A percentile compares a stretch with the other conserved stretches of the same genome.
Evolutionary conservation across 768 basidiomycete genomes (phyloP).

Genomic region (Brasilioporus rufonigricans): DNA sequence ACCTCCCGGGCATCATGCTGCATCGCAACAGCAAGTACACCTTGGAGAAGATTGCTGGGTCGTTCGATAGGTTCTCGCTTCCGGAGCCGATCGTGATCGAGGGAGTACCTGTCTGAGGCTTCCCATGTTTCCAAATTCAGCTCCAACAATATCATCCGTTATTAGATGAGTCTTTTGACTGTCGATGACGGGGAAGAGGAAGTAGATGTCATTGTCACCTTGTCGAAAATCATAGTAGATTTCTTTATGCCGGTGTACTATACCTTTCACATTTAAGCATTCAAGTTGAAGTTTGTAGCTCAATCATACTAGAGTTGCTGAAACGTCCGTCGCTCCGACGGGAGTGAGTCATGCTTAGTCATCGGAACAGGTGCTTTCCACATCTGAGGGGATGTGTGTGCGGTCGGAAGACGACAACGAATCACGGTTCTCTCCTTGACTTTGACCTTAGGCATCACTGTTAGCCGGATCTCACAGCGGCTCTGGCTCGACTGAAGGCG

Average conservation of each 20-base stretch:
- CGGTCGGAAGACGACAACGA: background rate
- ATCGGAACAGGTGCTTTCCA: conserved; percentile 1
- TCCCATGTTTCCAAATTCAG: background rate
- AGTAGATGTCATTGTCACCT: background rate
- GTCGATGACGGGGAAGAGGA: background rate
- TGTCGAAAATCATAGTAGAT: background rate
- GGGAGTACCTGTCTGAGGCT: conserved; percentile 13
- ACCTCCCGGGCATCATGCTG: conserved; percentile 45
- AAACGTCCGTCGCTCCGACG: background rate
- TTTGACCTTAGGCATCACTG: conserved; percentile 7
- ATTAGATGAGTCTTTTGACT: background rate
- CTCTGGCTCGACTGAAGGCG: conserved; percentile 6
- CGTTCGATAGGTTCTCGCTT: conserved; percentile 41
- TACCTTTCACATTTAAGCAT: background rate
- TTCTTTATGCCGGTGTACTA: background rate
- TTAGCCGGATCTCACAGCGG: conserved; percentile 11
- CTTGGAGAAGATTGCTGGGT: conserved; percentile 53
- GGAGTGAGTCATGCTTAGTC: conserved; percentile 23
- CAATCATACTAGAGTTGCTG: background rate
- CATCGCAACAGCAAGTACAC: conserved; percentile 29
- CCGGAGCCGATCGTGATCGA: conserved; percentile 26
- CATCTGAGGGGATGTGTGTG: background rate
- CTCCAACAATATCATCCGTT: background rate
- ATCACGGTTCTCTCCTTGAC: conserved; percentile 5
- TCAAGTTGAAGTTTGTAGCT: background rate